A percentile compares a stretch with the other conserved stretches of the same genome.
These are phyloP conservation scores for Macrocybe gigantea DNA, from an alignment of 768 basidiomycete genomes.

Conservation along the genomic window DNA sequence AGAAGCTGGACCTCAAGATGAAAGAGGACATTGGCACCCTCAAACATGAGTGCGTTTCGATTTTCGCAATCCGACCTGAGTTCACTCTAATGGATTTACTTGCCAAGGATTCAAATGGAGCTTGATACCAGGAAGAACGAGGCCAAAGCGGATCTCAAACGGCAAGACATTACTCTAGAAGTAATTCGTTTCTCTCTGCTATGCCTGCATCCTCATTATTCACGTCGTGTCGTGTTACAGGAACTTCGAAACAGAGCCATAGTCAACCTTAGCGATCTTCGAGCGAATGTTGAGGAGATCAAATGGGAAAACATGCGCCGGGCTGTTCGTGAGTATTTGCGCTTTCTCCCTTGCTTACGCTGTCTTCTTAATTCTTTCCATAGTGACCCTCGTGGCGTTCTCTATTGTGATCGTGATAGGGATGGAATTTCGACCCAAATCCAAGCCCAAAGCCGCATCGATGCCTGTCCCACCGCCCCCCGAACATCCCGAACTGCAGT, in stretches of 20 bases:
- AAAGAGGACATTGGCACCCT: slow-evolving; percentile 87
- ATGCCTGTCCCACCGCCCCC: slow-evolving; percentile 15
- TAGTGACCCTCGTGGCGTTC: slow-evolving; percentile 62
- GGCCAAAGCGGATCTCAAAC: slow-evolving; percentile 76
- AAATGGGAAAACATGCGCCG: slow-evolving; percentile 88
- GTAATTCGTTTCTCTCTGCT: slow-evolving; percentile 28
- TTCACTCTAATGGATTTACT: neutral
- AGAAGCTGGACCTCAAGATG: slow-evolving; percentile 82
- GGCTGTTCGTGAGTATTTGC: slow-evolving; percentile 56
- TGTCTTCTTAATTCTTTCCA: slow-evolving; percentile 2
- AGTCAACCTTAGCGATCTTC: slow-evolving; percentile 69
- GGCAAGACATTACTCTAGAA: slow-evolving; percentile 81
- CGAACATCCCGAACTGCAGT: slow-evolving; percentile 19
- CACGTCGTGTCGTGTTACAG: slow-evolving; percentile 26
- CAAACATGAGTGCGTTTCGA: slow-evolving; percentile 79
- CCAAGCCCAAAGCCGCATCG: slow-evolving; percentile 12
- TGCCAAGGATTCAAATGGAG: slow-evolving; percentile 89
- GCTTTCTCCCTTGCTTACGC: neutral
- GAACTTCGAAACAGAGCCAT: slow-evolving; percentile 72
- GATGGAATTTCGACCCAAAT: slow-evolving; percentile 57
- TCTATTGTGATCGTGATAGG: slow-evolving; percentile 61
- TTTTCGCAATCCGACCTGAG: neutral
- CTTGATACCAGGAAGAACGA: slow-evolving; percentile 93
- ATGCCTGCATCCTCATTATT: neutral
- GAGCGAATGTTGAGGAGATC: slow-evolving; percentile 77